Evolutionary conservation across 2,329 filamentous ascomycete species (phyloP), one percentile per base, ranked within the genome.

Genomic region (Hypoxylon sp.): DNA sequence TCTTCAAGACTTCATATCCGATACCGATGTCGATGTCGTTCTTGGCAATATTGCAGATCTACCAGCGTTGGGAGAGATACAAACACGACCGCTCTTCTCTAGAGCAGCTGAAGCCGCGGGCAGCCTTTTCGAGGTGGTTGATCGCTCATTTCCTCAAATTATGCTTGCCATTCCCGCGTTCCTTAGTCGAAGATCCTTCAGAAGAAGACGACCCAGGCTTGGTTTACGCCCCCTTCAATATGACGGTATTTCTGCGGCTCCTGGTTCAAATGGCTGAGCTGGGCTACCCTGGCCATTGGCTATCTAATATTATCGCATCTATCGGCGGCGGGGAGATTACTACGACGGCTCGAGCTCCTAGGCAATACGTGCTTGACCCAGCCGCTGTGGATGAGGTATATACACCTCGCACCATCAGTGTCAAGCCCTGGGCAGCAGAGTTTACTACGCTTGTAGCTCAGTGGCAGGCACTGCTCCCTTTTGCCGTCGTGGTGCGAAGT

Each of bases 141-240:
- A 28, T 55, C 33, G 28, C 64, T n/a, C 69, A 69, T 36, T 66
- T 64, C 36, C 58, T 71, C 26, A 69, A 71, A 50, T 48, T 68
- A 44, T 69, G 67, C 44, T 51, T 69, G 3, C 69, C 69, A 1
- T 64, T 42, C 22, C 45, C 24, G n/a, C 64, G 64, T 3, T 38
- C 50, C 6, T 11, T 18, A 3, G 16, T 22, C 5, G 33, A 22
- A 3, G 14, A 28, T 6, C 48, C 50, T 5, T 14, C 24, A 3
- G 16, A 28, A 2, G 33, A 22, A 3, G 11, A 28, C 3, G 26
- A 28, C 14, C 4, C 6, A 0, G 16, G 2, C 8, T 16, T 58
- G 30, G 56, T 71, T 0, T 60, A 38, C 14, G 59, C 59, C 2
- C 64, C 67, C 9, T 36, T 64, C 9, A 71, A 71, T 36, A 57